These are phyloP conservation scores for Manihot esculenta DNA, from an alignment of 441 rosid genomes.

Conservation along the genomic window DNA sequence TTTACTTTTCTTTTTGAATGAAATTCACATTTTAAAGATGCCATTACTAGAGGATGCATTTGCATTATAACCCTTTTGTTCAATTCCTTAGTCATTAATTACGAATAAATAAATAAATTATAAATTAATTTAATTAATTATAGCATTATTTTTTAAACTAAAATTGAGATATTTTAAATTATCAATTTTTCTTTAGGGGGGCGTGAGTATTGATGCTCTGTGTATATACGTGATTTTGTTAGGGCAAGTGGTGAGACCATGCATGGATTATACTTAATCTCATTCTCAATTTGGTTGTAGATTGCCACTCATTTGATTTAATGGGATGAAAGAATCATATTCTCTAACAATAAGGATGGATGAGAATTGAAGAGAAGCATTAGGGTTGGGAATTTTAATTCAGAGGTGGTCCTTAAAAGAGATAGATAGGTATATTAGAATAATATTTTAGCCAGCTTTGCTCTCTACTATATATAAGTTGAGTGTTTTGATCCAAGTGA, in stretches of 20 bases:
- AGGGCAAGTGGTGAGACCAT: not conserved
- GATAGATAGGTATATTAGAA: constrained; percentile 15
- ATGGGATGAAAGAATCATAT: constrained; percentile 35
- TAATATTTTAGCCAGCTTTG: constrained; percentile 1
- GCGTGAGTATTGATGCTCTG: no score
- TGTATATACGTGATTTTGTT: no score
- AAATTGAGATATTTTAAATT: no score
- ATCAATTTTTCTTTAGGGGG: no score
- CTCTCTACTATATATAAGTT: constrained; percentile 26
- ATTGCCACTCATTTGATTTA: not conserved
- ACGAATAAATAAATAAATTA: no score
- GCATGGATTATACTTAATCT: not conserved
- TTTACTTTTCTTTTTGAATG: no score
- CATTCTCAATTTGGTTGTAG: not conserved
- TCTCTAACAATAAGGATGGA: constrained; percentile 41
- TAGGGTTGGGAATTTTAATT: constrained; percentile 24
- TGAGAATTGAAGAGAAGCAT: constrained; percentile 28
- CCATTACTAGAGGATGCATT: no score
- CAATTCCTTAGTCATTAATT: no score
- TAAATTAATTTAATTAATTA: no score
- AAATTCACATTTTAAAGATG: no score
- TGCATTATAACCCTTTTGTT: no score
- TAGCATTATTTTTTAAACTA: no score
- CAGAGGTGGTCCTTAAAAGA: constrained; percentile 36
- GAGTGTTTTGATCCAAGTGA: not conserved